Evolutionary conservation across 2,329 filamentous ascomycete genomes (phyloP).

Genomic region (Trichoderma oligosporum): DNA sequence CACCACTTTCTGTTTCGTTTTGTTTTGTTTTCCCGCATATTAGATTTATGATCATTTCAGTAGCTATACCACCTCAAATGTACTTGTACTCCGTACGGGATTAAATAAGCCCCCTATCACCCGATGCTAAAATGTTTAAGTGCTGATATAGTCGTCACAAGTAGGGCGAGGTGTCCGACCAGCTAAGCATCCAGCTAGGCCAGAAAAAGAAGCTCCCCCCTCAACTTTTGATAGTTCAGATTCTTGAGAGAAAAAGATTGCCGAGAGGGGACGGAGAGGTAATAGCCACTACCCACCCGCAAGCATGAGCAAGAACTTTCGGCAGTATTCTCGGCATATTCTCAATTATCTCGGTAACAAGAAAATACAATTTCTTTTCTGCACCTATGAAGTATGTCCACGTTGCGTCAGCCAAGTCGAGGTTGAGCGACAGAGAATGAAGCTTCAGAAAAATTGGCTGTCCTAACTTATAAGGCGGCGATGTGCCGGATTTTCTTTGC

Average conservation of each 20-base stretch:
- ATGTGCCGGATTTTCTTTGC: constrained; percentile 6
- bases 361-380: neutral
- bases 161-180: neutral
- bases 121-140: constrained; percentile 8
- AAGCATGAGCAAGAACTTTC: neutral
- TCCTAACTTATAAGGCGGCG: too few species aligned
- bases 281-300: neutral
- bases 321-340: constrained; percentile 14
- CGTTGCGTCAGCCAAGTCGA: neutral
- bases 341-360: neutral
- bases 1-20: neutral
- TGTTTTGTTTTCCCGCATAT: neutral
- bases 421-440: neutral
- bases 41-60: constrained; percentile 1
- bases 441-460: neutral
- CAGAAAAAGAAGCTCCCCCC: constrained; percentile 14
- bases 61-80: neutral
- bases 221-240: neutral
- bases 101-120: constrained; percentile 10
- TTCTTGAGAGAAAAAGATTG: neutral
- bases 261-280: neutral
- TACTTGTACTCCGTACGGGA: neutral
- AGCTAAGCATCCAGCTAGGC: constrained; percentile 6
- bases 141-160: neutral
- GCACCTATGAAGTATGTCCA: neutral